Base-by-base conservation (phyloP, 441 rosid genomes). In the Adansonia grandidieri region DNA sequence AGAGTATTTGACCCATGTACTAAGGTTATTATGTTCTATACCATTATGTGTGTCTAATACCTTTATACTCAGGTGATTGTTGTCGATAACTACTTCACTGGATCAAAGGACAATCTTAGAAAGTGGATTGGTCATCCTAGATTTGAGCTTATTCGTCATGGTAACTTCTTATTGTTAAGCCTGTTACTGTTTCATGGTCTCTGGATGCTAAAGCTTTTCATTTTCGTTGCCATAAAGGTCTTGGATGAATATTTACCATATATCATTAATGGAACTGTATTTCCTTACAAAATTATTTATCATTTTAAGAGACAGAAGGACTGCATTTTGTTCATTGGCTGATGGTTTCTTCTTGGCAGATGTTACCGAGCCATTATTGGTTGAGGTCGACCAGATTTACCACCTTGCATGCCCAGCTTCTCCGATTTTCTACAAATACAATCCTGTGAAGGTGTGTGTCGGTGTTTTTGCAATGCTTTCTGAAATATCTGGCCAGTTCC, bases 91-190 rank as follows among this genome's bases (percentile, higher is more conserved):
- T 93, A 88, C 84, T 96, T 93, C 82, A 94, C 99, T 6, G 99
- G 99, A 75, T 89, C 97, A 8, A 96, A 96, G 85, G 97, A 95
- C 66, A 97, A 97, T 71, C 90, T 93, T 63, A 93, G 73, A 77
- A 97, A 89, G 83, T 95, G 99, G 98, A 90, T 97, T 62, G 97
- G 93, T 81, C 98, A 95, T 82, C 99, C 98, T 60, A 93, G 99
- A 91, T 95, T 97, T 80, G 99, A 97, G 88, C 93, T 97, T 20
- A 92, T 97, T 75, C 99, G 97, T 78, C 99, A 97, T 57, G 99
- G 99, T 97, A 83, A 60, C 65, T 70, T 79, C 73, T 28, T 73
- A 57, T 51, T 37, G n/a, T 77, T 69, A 57, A 8, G 14, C 45
- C 79, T 74, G 81, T 15, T 24, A 37, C 40, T 13, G 9, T 72